These are phyloP conservation scores for Ensete ventricosum DNA, from an alignment of 176 grass and related monocot species.

Conservation along the genomic window DNA sequence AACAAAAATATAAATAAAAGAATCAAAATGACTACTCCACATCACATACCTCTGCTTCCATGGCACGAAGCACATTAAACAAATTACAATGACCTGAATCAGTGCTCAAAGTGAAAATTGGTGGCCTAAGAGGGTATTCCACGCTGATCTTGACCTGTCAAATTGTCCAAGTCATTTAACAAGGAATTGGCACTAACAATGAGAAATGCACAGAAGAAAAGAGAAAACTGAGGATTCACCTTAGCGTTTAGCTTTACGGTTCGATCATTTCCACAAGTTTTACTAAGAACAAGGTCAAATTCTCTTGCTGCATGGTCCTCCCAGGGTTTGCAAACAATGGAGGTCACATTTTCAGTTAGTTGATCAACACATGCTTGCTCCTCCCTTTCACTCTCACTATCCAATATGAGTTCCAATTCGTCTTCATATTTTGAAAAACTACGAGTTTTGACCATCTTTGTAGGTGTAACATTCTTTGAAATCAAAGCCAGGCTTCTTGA, in stretches of 20 bases:
- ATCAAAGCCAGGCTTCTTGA: slow-evolving; percentile 82
- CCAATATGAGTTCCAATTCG: slow-evolving; percentile 63
- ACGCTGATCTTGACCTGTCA: slow-evolving; percentile 76
- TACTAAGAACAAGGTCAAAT: slow-evolving; percentile 61
- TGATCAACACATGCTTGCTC: slow-evolving; percentile 36
- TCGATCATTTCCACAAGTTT: slow-evolving; percentile 37
- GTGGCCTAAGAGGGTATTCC: slow-evolving; percentile 87
- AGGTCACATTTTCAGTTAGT: slow-evolving; percentile 33
- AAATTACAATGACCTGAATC: slow-evolving; percentile 46
- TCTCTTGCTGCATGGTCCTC: slow-evolving; percentile 68
- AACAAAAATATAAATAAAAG: slow-evolving; percentile 1
- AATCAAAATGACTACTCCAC: slow-evolving; percentile 1
- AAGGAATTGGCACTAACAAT: slow-evolving; percentile 1
- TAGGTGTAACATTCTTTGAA: slow-evolving; percentile 61
- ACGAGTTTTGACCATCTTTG: slow-evolving; percentile 45
- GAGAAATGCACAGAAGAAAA: not conserved
- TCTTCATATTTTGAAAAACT: slow-evolving; percentile 57
- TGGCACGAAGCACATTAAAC: slow-evolving; percentile 74
- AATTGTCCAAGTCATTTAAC: slow-evolving; percentile 6
- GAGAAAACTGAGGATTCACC: slow-evolving; percentile 31
- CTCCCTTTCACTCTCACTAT: slow-evolving; percentile 72
- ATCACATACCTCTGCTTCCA: slow-evolving; percentile 89
- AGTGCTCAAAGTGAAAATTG: slow-evolving; percentile 48
- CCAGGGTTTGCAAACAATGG: slow-evolving; percentile 41
- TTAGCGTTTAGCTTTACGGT: slow-evolving; percentile 75